Evolutionary conservation across 2,329 filamentous ascomycete species (phyloP).

Genomic region (Neonectria magnoliae): DNA sequence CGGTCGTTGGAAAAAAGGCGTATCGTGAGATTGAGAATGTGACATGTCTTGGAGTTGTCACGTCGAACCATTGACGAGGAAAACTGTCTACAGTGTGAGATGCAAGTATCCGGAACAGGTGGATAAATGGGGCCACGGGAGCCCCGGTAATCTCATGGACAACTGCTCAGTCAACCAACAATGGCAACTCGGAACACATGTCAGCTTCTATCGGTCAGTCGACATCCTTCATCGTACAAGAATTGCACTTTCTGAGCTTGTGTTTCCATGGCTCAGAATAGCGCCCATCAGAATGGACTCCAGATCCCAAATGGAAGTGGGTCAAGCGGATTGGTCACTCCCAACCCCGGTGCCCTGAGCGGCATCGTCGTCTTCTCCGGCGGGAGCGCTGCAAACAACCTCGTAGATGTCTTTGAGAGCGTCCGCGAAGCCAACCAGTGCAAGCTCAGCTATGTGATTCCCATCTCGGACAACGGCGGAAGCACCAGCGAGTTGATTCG

Average conservation of each 20-base stretch:
- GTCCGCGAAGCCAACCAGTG: conserved; percentile 73
- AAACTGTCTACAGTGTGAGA: not conserved
- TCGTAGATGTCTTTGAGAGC: conserved; percentile 87
- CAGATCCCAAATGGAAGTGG: conserved; percentile 37
- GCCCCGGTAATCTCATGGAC: conserved; percentile 18
- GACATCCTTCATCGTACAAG: not conserved
- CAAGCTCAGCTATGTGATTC: conserved; percentile 85
- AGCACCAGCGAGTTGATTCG: conserved; percentile 93
- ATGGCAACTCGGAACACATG: conserved; percentile 14
- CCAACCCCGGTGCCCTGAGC: conserved; percentile 27
- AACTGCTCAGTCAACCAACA: conserved; percentile 14
- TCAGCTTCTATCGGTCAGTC: conserved; percentile 12
- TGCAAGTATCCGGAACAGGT: conserved; percentile 12
- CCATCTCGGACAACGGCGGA: conserved; percentile 95
- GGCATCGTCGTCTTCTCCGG: conserved; percentile 87
- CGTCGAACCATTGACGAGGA: not conserved
- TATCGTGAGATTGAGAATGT: not conserved
- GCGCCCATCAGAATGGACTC: conserved; percentile 32
- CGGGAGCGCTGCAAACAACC: conserved; percentile 91
- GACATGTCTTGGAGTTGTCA: not conserved
- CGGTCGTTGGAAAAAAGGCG: no score
- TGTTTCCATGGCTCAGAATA: conserved; percentile 33
- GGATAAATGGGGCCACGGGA: conserved; percentile 1
- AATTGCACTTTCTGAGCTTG: not conserved
- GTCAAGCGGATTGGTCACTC: conserved; percentile 33